Percentiles rank a stretch among this genome's conserved stretches.
Evolutionary conservation across 768 basidiomycete genomes (phyloP).

Genomic region (Clitopilus hobsonii): DNA sequence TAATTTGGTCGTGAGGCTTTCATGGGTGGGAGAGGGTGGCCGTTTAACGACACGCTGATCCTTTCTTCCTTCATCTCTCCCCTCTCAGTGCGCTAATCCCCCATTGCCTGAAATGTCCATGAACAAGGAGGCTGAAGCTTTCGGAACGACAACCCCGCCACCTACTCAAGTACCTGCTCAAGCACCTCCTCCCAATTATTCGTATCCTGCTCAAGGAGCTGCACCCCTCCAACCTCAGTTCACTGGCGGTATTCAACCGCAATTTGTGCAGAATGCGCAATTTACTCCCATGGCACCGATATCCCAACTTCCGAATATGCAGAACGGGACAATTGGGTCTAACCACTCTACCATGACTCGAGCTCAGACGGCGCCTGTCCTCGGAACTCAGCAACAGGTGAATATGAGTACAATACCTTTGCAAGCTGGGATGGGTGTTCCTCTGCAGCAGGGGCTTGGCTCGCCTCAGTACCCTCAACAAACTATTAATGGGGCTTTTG

Average conservation of each 20-base stretch:
- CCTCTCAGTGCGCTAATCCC: background rate
- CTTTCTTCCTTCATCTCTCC: background rate
- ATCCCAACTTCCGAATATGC: background rate
- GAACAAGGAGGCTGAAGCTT: background rate
- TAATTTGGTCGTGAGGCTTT: background rate
- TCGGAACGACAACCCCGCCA: background rate
- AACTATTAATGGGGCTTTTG: too few relatives aligned
- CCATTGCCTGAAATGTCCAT: background rate
- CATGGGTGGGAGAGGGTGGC: too few relatives aligned
- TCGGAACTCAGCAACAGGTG: background rate
- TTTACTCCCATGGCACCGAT: background rate
- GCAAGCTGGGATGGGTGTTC: background rate
- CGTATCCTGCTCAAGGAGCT: background rate
- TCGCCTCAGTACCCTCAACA: background rate
- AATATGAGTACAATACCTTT: background rate
- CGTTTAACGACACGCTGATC: background rate
- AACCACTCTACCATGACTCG: background rate
- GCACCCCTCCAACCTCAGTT: background rate
- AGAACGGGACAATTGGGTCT: background rate
- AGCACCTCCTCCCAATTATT: background rate
- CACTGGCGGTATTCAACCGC: background rate
- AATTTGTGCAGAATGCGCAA: background rate
- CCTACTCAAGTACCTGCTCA: background rate
- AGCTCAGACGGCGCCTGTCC: background rate
- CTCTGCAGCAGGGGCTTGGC: background rate